Evolutionary conservation across 305 asterid species (phyloP).

Genomic region (Nicotiana rustica): DNA sequence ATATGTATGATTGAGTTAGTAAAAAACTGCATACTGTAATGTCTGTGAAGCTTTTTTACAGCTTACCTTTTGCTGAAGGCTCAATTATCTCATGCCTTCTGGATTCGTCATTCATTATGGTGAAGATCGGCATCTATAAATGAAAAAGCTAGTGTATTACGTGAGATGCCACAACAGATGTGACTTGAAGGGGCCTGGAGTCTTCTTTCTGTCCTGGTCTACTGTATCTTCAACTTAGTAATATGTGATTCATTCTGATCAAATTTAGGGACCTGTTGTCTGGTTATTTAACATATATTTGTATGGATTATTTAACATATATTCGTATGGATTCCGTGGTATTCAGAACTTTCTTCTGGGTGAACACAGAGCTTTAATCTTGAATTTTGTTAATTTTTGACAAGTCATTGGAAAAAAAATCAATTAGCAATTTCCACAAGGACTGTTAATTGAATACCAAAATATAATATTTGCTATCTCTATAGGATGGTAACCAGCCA

Average conservation of each 20-base stretch:
- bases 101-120: not conserved
- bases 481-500: constrained; percentile 86
- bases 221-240: constrained; percentile 27
- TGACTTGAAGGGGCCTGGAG: constrained; percentile 17
- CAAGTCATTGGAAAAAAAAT: not conserved
- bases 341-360: constrained; percentile 4
- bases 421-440: constrained; percentile 1
- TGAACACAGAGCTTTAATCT: constrained; percentile 16
- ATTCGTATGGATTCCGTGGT: not conserved
- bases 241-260: constrained; percentile 10
- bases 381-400: constrained; percentile 22
- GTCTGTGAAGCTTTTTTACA: not conserved
- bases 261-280: not conserved
- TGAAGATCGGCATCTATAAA: not conserved
- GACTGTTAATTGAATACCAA: not conserved
- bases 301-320: not conserved
- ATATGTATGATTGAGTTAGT: no score
- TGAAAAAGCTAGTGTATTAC: not conserved
- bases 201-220: constrained; percentile 26
- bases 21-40: not conserved
- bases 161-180: not conserved
- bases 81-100: not conserved
- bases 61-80: not conserved
- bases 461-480: constrained; percentile 10
- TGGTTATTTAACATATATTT: constrained; percentile 13